phyloP scores from a whole-genome alignment of 1,284 basidiomycete species.

The Leccinum pseudoinsigne region DNA sequence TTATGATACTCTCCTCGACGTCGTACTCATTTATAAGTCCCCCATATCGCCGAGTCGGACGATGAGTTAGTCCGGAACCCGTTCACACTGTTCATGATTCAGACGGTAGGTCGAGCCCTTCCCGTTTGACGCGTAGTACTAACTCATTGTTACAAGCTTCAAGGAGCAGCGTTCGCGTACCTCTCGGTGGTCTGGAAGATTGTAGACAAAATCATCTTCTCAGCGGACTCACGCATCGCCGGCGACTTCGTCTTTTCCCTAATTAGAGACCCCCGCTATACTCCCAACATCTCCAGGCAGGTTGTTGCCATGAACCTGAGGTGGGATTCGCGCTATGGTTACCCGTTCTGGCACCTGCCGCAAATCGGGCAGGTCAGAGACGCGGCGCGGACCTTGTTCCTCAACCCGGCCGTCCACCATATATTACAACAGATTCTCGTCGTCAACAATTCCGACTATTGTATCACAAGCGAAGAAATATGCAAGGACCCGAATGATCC shows the following conservation, averaged over 20 bases:
- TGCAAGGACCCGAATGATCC: neutral
- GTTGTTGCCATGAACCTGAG: neutral
- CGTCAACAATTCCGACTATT: neutral
- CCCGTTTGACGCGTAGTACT: no score
- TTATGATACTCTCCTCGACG: no score
- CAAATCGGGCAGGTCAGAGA: neutral
- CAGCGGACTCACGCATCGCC: neutral
- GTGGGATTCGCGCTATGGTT: neutral
- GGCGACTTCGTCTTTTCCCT: neutral
- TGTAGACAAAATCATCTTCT: no score
- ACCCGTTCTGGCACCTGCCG: neutral
- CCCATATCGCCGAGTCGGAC: no score
- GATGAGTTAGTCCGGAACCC: no score
- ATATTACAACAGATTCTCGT: no score
- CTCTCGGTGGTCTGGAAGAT: no score
- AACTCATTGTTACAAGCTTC: no score
- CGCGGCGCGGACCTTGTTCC: neutral
- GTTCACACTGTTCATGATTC: no score
- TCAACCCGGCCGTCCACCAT: neutral
- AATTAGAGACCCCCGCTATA: neutral
- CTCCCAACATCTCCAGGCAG: neutral
- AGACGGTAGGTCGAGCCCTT: no score
- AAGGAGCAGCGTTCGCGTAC: no score
- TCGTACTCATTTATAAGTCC: no score
- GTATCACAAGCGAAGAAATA: neutral